Evolutionary conservation across 2,329 filamentous ascomycete species (phyloP).

Genomic region (Colletotrichum sidae): DNA sequence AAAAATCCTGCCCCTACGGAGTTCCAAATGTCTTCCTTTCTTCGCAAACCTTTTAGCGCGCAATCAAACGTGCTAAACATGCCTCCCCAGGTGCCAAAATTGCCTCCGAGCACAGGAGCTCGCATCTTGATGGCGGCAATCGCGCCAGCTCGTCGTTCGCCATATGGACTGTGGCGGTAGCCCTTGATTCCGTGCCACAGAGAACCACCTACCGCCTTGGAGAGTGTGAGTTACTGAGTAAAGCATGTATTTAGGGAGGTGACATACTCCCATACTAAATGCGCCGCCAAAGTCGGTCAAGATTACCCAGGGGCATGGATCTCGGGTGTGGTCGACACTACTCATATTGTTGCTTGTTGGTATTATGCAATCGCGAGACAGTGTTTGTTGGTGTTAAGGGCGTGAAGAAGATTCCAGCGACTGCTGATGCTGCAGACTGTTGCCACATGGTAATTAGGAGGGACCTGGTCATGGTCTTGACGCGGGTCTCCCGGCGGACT

Average conservation of each 20-base stretch:
- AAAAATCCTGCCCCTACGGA: not conserved
- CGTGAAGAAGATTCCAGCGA: no score
- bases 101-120: conserved; percentile 94
- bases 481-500: not conserved
- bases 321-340: conserved; percentile 83
- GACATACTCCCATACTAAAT: conserved; percentile 93
- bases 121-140: conserved; percentile 98
- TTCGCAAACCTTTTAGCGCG: conserved; percentile 90
- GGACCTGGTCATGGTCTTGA: not conserved
- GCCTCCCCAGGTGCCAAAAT: conserved; percentile 79
- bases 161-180: conserved; percentile 88
- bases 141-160: conserved; percentile 94
- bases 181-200: conserved; percentile 99
- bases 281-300: conserved; percentile 93
- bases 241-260: conserved; percentile 6
- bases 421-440: no score
- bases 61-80: conserved; percentile 79
- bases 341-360: no score
- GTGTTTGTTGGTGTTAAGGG: no score
- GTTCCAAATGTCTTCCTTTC: conserved; percentile 99
- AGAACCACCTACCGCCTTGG: conserved; percentile 75
- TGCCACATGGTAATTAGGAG: no score
- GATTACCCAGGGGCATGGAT: conserved; percentile 96
- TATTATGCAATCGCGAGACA: no score
- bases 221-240: not conserved